phyloP scores from a whole-genome alignment of 2,329 filamentous ascomycete genomes.

The Ceratocystis eucalypticola region DNA sequence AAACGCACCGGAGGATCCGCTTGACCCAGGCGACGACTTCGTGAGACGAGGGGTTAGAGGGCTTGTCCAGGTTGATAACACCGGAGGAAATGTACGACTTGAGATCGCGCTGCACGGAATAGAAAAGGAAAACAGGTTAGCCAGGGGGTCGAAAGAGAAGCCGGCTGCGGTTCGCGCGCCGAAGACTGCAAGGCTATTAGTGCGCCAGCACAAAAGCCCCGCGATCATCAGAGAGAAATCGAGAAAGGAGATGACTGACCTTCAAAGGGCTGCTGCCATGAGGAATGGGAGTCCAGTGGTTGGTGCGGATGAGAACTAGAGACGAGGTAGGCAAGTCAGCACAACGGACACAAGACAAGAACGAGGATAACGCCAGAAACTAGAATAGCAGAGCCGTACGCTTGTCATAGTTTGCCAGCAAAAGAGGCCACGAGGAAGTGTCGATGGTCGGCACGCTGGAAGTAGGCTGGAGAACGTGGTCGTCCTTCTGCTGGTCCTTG shows the following conservation, averaged over 20 bases:
- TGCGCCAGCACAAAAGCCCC: too few relatives aligned
- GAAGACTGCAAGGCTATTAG: too few relatives aligned
- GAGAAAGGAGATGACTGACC: slow-evolving; percentile 7
- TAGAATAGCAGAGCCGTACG: slow-evolving; percentile 37
- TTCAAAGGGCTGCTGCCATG: slow-evolving; percentile 82
- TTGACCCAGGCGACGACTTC: slow-evolving; percentile 99
- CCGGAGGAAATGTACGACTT: slow-evolving; percentile 95
- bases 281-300: slow-evolving; percentile 93
- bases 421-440: slow-evolving; percentile 81
- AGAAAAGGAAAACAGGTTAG: background rate
- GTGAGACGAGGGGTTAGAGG: slow-evolving; percentile 93
- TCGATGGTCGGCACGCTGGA: slow-evolving; percentile 63
- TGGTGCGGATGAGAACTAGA: slow-evolving; percentile 77
- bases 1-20: slow-evolving; percentile 70
- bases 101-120: slow-evolving; percentile 52
- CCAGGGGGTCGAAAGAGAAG: background rate
- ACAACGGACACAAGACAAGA: background rate
- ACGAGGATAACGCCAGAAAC: too few relatives aligned
- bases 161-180: background rate
- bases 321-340: slow-evolving; percentile 22
- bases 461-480: slow-evolving; percentile 88
- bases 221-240: too few relatives aligned
- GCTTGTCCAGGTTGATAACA: slow-evolving; percentile 81
- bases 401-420: slow-evolving; percentile 92
- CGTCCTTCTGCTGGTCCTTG: slow-evolving; percentile 39